Conservation (phyloP, 75 land plant species). For the Cunninghamia lanceolata region DNA sequence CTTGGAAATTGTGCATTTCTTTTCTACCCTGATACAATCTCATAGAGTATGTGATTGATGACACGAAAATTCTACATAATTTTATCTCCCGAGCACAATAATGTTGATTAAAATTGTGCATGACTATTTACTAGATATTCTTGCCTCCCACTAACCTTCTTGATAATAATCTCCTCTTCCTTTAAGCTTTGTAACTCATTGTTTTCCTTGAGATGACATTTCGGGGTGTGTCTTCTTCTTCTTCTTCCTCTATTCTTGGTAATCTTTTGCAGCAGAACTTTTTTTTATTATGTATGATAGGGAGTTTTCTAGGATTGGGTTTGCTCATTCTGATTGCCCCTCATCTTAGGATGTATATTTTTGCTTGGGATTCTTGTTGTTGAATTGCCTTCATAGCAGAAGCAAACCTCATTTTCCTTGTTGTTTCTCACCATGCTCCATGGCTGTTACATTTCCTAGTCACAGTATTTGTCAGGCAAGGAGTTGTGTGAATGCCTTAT, state of each 20-base stretch:
- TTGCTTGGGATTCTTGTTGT: not conserved
- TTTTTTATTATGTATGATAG: conserved; percentile 56
- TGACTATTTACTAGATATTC: no score
- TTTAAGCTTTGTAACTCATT: no score
- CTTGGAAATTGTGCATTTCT: no score
- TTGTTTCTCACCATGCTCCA: not conserved
- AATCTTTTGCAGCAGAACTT: conserved; percentile 74
- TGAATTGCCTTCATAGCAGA: not conserved
- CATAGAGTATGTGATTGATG: no score
- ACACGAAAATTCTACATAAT: no score
- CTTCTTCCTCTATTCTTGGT: conserved; percentile 56
- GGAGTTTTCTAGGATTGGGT: conserved; percentile 48
- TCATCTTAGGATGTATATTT: not conserved
- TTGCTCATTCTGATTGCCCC: conserved; percentile 47
- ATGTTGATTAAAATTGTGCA: no score
- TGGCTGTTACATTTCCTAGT: not conserved
- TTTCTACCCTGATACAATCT: no score
- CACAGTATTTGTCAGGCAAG: not conserved
- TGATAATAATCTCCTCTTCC: no score
- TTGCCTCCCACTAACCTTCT: no score
- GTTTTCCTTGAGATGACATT: no score
- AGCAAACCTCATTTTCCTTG: not conserved
- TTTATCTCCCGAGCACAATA: no score
- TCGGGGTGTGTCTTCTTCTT: no score
- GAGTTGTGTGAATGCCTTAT: conserved; percentile 6